Percentiles rank a stretch among this genome's conserved stretches.
phyloP scores from a whole-genome alignment of 2,329 filamentous ascomycete genomes.

The Salinomyces thailandicus region DNA sequence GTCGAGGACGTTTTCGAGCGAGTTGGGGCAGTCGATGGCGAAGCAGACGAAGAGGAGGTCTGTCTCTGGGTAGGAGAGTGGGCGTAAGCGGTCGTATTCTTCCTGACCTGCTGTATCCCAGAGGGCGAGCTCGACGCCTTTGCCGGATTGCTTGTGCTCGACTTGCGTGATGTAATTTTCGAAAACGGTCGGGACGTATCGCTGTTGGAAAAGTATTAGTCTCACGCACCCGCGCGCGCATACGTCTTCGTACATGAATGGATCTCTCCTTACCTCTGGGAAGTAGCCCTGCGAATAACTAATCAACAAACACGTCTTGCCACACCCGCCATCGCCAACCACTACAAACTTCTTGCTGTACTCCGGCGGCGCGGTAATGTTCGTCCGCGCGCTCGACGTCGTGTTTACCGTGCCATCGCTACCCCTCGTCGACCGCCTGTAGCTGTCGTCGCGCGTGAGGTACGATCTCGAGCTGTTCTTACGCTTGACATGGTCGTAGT shows the following conservation, averaged over 20 bases:
- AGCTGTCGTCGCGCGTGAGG: slow-evolving; percentile 24
- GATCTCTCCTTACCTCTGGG: slow-evolving; percentile 64
- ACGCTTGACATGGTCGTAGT: slow-evolving; percentile 49
- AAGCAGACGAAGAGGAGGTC: slow-evolving; percentile 98
- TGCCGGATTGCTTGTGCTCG: slow-evolving; percentile 74
- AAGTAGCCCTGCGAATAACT: slow-evolving; percentile 99
- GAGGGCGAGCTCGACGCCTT: slow-evolving; percentile 89
- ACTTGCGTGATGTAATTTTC: slow-evolving; percentile 99
- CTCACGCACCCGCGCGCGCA: background rate
- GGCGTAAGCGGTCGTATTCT: slow-evolving; percentile 92
- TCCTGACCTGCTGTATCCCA: slow-evolving; percentile 99
- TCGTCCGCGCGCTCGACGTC: slow-evolving; percentile 62
- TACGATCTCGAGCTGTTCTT: slow-evolving; percentile 36
- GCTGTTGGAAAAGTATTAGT: slow-evolving; percentile 54
- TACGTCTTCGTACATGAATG: background rate
- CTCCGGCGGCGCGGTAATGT: slow-evolving; percentile 78
- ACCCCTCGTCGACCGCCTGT: slow-evolving; percentile 35
- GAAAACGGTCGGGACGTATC: slow-evolving; percentile 99
- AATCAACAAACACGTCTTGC: slow-evolving; percentile 96
- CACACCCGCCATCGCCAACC: slow-evolving; percentile 93
- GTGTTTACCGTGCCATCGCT: slow-evolving; percentile 90
- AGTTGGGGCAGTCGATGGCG: slow-evolving; percentile 97
- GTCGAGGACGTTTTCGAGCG: slow-evolving; percentile 95
- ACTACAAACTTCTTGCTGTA: slow-evolving; percentile 99
- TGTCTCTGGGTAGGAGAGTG: slow-evolving; percentile 94